Base-by-base conservation (phyloP, 352 stramenopile genomes). In the Pythium insidiosum region DNA sequence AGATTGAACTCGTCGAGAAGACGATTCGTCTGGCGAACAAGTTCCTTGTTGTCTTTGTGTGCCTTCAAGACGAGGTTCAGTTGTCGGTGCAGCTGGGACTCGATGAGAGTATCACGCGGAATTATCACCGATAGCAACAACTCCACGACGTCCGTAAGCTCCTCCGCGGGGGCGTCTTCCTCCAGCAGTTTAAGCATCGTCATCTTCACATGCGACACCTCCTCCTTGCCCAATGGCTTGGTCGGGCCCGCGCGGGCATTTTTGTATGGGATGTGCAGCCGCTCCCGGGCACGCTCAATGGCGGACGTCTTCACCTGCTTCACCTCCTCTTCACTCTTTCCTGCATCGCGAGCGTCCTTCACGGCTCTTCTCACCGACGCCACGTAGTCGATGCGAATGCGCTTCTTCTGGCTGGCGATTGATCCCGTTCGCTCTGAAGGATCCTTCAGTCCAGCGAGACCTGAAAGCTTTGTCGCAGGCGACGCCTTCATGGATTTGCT, bases 41-140 rank as follows among this genome's bases (percentile, higher is more conserved):
- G 61, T 43, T 93, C 80, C 56, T 88, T 88, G 69, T 90, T 88
- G 57, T 93, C 77, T 34, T 88, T 84, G 50, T 90, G 73, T 10
- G 77, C 75, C 39, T 88, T 84, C 19, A 86, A 43, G 26, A 88
- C 62, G 23, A 90, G 63, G 37, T 86, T 72, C 25, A 93, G 51
- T 52, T 93, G 80, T 13, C 67, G 66, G 48, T 86, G 68, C 31
- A 93, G 63, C 13, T 65, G 71, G 6, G 74, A 88, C 28, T 93
- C 80, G 20, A 85, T 61, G 31, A 93, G 39, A n/a, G 88, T 58
- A n/a, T 79, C 63, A 13, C 62, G 66, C 3, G 80, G 77, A 22
- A 93, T 86, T 18, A 84, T 77, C 28, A 90, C 73, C 2, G 80
- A 88, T 6, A 89, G 50, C 34, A 93, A 40, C 34, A 93, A 47